Evolutionary conservation across 1,139 yeast species (phyloP).

Genomic region (Sporopachydermia cereana): DNA sequence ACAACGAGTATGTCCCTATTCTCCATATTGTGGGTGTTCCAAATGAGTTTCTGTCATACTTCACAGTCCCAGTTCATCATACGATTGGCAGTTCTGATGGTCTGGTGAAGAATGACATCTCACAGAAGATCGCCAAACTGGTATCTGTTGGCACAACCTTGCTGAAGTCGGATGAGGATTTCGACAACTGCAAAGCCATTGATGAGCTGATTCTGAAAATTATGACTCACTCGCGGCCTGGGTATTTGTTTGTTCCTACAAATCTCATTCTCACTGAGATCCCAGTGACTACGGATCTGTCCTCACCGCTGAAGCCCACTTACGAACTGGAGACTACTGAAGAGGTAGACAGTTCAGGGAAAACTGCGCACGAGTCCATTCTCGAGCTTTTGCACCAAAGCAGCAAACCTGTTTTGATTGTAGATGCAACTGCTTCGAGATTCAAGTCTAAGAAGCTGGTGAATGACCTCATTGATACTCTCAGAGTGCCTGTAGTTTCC

Average conservation of each 20-base stretch:
- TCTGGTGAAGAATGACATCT: constrained; percentile 50
- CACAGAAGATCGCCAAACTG: constrained; percentile 47
- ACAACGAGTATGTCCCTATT: constrained; percentile 67
- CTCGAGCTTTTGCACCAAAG: constrained; percentile 40
- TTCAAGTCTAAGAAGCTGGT: constrained; percentile 33
- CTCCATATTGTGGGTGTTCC: constrained; percentile 80
- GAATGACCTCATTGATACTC: constrained; percentile 33
- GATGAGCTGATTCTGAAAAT: constrained; percentile 54
- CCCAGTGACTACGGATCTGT: constrained; percentile 21
- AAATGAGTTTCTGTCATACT: constrained; percentile 32
- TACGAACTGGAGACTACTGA: constrained; percentile 20
- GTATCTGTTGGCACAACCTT: constrained; percentile 52
- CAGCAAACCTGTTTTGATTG: constrained; percentile 50
- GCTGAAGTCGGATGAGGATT: constrained; percentile 36
- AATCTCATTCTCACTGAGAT: constrained; percentile 49
- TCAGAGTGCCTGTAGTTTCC: constrained; percentile 34
- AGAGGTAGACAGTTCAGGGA: constrained; percentile 24
- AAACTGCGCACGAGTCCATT: constrained; percentile 34
- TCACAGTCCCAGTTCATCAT: constrained; percentile 44
- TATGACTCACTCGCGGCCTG: constrained; percentile 55
- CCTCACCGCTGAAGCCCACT: constrained; percentile 17
- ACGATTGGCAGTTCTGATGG: constrained; percentile 38
- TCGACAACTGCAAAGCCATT: constrained; percentile 36
- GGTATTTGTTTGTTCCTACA: constrained; percentile 64
- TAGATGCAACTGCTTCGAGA: constrained; percentile 57